phyloP scores from a whole-genome alignment of 257 asterid species.

The Marsdenia floribunda region DNA sequence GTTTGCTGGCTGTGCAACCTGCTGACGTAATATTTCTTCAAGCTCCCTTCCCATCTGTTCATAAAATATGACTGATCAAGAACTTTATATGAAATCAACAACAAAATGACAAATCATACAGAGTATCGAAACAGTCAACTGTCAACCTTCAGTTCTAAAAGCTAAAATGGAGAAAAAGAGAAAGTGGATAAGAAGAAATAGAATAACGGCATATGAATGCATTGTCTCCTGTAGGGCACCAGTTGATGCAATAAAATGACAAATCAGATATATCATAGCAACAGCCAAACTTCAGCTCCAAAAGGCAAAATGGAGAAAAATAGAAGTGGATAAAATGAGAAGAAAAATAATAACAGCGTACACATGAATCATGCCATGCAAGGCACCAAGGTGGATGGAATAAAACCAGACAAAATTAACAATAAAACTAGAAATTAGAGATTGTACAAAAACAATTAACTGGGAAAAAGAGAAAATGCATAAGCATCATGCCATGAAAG shows the following conservation, averaged over 20 bases:
- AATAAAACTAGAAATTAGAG: too few species aligned
- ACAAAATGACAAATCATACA: neutral
- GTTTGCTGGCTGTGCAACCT: conserved; percentile 74
- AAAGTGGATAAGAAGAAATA: neutral
- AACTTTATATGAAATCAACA: neutral
- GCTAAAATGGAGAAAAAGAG: neutral
- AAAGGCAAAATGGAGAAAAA: too few species aligned
- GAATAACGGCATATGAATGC: neutral
- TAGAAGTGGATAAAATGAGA: neutral
- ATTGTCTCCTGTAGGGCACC: neutral
- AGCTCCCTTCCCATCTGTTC: conserved; percentile 94
- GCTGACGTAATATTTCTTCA: conserved; percentile 61
- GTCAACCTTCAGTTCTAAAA: neutral
- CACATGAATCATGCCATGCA: too few species aligned
- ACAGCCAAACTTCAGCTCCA: too few species aligned
- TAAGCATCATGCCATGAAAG: neutral
- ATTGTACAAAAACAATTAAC: too few species aligned
- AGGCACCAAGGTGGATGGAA: too few species aligned
- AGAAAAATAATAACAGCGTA: neutral
- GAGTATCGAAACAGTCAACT: neutral
- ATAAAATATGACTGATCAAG: conserved; percentile 14
- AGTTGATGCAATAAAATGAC: too few species aligned
- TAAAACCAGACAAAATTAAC: too few species aligned
- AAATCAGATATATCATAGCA: too few species aligned
- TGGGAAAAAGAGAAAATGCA: neutral